A percentile compares a stretch with the other conserved stretches of the same genome.
Conservation (phyloP, 345 rosid species). For the Sapria himalayana region DNA sequence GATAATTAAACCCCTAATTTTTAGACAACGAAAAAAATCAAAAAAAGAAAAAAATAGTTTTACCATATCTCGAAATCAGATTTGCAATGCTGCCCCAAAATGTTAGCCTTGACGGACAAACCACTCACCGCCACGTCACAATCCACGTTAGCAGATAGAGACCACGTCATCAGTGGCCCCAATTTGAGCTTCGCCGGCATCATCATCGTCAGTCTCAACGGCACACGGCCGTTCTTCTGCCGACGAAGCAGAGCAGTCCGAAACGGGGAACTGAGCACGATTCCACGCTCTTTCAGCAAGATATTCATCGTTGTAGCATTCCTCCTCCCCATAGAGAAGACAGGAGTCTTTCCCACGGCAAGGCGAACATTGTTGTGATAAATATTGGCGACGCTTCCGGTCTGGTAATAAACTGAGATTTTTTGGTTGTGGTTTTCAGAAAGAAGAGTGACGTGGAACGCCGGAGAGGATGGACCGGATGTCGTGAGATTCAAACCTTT, state of each 20-base stretch:
- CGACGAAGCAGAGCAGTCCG: constrained; percentile 11
- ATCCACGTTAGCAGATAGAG: constrained; percentile 31
- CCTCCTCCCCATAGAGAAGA: constrained; percentile 34
- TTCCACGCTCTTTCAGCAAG: constrained; percentile 23
- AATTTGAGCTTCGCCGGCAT: constrained; percentile 46
- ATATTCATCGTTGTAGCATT: constrained; percentile 32
- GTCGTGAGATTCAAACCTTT: constrained; percentile 31
- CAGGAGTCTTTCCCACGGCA: constrained; percentile 29
- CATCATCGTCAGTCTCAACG: constrained; percentile 29
- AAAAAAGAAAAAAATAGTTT: no score
- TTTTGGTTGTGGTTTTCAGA: constrained; percentile 48
- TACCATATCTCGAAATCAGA: constrained; percentile 44
- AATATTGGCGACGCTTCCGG: constrained; percentile 23
- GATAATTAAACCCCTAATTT: no score
- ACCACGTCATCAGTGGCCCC: constrained; percentile 68
- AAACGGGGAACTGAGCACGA: constrained; percentile 20
- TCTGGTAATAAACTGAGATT: constrained; percentile 38
- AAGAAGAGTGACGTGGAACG: constrained; percentile 28
- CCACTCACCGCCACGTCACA: constrained; percentile 63
- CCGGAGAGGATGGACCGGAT: constrained; percentile 25
- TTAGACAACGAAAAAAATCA: no score
- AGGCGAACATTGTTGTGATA: constrained; percentile 20
- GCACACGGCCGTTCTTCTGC: constrained; percentile 21
- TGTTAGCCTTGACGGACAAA: constrained; percentile 30
- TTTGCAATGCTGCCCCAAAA: constrained; percentile 30